Conservation (phyloP, 441 rosid genomes). For the Gossypium trilobum region DNA sequence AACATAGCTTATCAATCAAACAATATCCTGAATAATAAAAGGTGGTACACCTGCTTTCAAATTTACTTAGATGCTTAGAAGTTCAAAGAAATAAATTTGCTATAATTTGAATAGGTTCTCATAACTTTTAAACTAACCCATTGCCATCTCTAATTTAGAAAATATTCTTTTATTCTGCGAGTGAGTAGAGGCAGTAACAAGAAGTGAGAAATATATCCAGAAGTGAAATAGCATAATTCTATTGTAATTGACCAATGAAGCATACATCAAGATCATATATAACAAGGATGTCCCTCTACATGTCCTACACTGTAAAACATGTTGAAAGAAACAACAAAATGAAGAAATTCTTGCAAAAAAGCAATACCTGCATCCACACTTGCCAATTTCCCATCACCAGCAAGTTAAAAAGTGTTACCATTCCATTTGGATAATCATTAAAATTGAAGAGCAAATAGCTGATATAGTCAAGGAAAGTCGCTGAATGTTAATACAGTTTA, state of each 20-base stretch:
- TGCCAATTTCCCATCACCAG: constrained; percentile 93
- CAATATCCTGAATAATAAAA: background rate
- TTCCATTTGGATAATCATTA: constrained; percentile 95
- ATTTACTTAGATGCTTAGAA: background rate
- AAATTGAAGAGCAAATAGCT: constrained; percentile 85
- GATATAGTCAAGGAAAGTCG: constrained; percentile 42
- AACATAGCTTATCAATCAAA: background rate
- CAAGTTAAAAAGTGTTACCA: constrained; percentile 92
- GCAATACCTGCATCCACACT: constrained; percentile 80
- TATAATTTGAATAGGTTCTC: background rate
- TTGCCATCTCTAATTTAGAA: background rate
- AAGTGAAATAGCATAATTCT: background rate
- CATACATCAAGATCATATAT: background rate
- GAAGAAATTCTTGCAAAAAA: background rate
- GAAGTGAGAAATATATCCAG: background rate
- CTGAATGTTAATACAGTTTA: background rate
- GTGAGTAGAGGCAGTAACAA: background rate
- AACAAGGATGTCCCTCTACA: background rate
- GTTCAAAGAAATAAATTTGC: background rate
- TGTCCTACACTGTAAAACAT: constrained; percentile 5
- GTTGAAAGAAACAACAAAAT: background rate
- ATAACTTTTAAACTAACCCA: background rate
- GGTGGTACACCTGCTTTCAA: background rate
- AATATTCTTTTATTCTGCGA: background rate
- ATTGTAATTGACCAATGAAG: constrained; percentile 1